Evolutionary conservation across 805 yeast genomes (phyloP), one percentile per base, ranked within the genome.

Genomic region (Maudiozyma turicensis): DNA sequence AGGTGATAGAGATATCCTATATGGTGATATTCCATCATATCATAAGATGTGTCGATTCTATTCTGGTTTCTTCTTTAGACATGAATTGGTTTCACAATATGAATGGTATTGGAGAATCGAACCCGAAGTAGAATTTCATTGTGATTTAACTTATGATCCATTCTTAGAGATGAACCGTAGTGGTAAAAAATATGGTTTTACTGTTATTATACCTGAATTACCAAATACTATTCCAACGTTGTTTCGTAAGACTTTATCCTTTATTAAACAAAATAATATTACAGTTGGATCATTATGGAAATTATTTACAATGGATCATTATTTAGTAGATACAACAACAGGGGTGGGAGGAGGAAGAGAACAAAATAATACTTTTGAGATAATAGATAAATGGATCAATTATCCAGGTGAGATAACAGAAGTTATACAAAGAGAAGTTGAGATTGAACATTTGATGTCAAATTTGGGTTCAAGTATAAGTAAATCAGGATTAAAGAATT

Each of bases 71-170:
- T 91, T 91, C 61, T 87, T 78, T 68, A 78, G 82, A 51, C 96
- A 91, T 64, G 85, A 84, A 6, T 61, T 86, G 53, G 82, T 91
- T 41, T 66, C 67, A 46, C 75, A 80, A 51, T 74, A 80, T 49
- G 88, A 89, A 52, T 91, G 96, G 95, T 91, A 89, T 68, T 90
- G 97, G 96, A 75, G 98, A 49, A 88, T 93, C 10, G 99, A 93
- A 65, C 98, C 98, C 3, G 84, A 84, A 54, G 93, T 91, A 40
- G 82, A 86, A 55, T 88, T 87, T 61, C 88, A 75, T 63, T 91
- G 99, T 67, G 97, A 91, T 64, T 66, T 89, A 48, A 84, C 95
- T 0, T 88, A 90, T 67, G 98, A 91, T 67, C 95, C 96, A 11
- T 93, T 91, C 60, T 56, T 74, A 13, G 87, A 84, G 58, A 88